Base-by-base conservation (phyloP, 495 filamentous ascomycete species). In the Annulohypoxylon nitens region DNA sequence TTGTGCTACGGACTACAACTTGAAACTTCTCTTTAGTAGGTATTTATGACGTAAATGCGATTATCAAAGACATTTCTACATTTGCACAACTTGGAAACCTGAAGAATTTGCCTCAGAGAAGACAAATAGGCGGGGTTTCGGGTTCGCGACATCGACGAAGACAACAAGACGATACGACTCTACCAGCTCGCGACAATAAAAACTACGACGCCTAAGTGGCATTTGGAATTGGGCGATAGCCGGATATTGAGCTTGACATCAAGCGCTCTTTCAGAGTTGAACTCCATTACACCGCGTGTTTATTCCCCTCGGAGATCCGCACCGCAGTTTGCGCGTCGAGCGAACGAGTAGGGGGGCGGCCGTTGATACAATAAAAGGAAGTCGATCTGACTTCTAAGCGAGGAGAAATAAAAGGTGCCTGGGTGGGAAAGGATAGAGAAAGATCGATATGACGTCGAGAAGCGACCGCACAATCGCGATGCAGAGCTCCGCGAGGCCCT, bases 381-480 rank as follows among this genome's bases (percentile, higher is more conserved):
- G 39, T 4, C 12, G 12, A n/a, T 2, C 2, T 20, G 16, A 6
- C 23, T 2, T 10, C 5, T 3, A 26, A 25, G 23, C 48, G 20
- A 2, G 26, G 20, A 25, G 20, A 7, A 20, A 53, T 26, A 26
- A 30, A 12, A 1, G 2, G 30, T 30, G 30, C 30, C 5, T 30
- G 3, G 30, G 5, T 23, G 20, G 30, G 7, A 12, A 1, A 14
- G 2, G 25, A 30, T 47, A 47, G 12, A 9, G 47, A 8, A 43
- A 37, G 8, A 33, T 18, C 50, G 20, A 37, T 12, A 78, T 78
- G 76, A 34, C 76, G 20, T 66, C 67, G 9, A 64, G 76, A 58
- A 55, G 75, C n/a, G 72, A 77, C 45, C 75, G 75, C 26, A 75
- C 77, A 2, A 58, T 67, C 36, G 30, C 33, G 5, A 60, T 70